These are phyloP conservation scores for cucumber (Cucumis sativus) DNA, from an alignment of 306 rosid species.

Conservation along the genomic window Cucumber_9930_V3 NC_026661.2:18121001-18121500, in stretches of 20 bases:
- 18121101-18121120: background rate
- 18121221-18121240: constrained; percentile 30
- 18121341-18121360: constrained; percentile 11
- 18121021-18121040: background rate
- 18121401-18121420: background rate
- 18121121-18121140: background rate
- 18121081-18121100: background rate
- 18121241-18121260: constrained; percentile 6
- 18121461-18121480: background rate
- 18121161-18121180: constrained; percentile 53
- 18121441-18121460: background rate
- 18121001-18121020: background rate
- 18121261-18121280: background rate
- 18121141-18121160: background rate
- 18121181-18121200: constrained; percentile 21
- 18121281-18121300: constrained; percentile 7
- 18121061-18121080: background rate
- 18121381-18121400: background rate
- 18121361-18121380: constrained; percentile 5
- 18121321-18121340: constrained; percentile 26
- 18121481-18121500: background rate
- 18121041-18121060: background rate
- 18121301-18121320: constrained; percentile 10
- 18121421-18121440: constrained; percentile 1
- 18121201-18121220: constrained; percentile 18